Evolutionary conservation across 768 basidiomycete genomes (phyloP).

Genomic region (Pleurotus sapidus): DNA sequence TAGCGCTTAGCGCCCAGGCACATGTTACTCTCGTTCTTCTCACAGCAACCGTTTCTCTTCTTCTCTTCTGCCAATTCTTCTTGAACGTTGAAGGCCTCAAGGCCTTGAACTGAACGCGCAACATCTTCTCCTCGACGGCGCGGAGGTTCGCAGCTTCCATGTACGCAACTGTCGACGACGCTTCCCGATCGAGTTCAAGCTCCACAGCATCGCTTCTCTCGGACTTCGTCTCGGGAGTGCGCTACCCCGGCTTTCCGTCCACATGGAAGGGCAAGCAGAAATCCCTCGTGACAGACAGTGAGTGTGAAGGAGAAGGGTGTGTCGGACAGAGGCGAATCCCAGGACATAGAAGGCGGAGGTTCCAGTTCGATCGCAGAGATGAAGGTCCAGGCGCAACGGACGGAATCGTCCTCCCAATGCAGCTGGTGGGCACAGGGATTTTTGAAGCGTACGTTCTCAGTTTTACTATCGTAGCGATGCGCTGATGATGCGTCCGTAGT

Average conservation of each 20-base stretch:
- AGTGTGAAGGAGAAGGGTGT: background rate
- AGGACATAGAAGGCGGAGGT: slow-evolving; percentile 7
- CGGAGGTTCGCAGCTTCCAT: too few relatives aligned
- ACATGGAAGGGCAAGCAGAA: background rate
- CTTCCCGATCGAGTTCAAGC: background rate
- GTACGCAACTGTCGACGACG: too few relatives aligned
- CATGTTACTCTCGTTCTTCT: too few relatives aligned
- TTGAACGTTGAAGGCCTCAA: too few relatives aligned
- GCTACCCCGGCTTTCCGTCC: background rate
- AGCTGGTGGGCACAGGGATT: slow-evolving; percentile 49
- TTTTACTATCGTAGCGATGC: background rate
- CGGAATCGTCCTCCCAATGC: slow-evolving; percentile 58
- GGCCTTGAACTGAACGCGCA: too few relatives aligned
- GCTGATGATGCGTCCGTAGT: slow-evolving; percentile 29
- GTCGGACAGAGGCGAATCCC: too few relatives aligned
- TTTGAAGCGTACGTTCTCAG: slow-evolving; percentile 58
- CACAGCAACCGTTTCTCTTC: too few relatives aligned
- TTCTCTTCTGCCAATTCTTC: too few relatives aligned
- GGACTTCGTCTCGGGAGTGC: background rate
- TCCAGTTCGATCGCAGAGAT: slow-evolving; percentile 13
- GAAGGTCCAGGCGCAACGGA: slow-evolving; percentile 45
- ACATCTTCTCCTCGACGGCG: too few relatives aligned
- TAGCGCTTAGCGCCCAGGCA: too few relatives aligned
- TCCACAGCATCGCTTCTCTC: background rate
- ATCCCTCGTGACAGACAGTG: background rate